Percentiles rank a stretch among this genome's conserved stretches.
phyloP scores from a whole-genome alignment of 306 rosid genomes.

The Vigna unguiculata region DNA sequence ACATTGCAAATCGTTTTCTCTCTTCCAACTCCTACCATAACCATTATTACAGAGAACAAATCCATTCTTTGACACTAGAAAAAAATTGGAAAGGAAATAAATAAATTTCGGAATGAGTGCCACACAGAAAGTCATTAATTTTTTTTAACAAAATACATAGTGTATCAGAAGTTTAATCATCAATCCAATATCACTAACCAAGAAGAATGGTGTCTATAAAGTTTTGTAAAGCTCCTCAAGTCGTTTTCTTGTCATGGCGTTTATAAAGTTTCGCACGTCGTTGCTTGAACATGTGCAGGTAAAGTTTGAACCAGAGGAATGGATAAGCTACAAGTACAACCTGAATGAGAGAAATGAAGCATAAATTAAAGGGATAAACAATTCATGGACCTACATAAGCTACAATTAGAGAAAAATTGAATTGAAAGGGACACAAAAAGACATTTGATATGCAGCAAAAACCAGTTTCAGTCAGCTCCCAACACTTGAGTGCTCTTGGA shows the following conservation, averaged over 20 bases:
- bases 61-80: constrained; percentile 19
- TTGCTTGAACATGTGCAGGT: constrained; percentile 90
- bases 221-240: constrained; percentile 57
- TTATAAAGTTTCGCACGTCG: constrained; percentile 74
- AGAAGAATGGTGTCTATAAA: constrained; percentile 47
- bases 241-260: constrained; percentile 58
- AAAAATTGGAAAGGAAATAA: constrained; percentile 25
- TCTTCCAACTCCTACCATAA: constrained; percentile 8
- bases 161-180: constrained; percentile 18
- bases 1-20: neutral
- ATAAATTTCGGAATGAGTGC: constrained; percentile 42
- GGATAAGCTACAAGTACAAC: constrained; percentile 75
- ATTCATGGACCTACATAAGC: neutral
- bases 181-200: constrained; percentile 20
- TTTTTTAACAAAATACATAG: neutral
- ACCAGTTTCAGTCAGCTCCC: constrained; percentile 32
- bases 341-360: constrained; percentile 54
- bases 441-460: constrained; percentile 30
- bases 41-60: constrained; percentile 24
- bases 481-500: neutral
- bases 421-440: neutral
- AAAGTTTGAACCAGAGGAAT: constrained; percentile 79
- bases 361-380: constrained; percentile 25
- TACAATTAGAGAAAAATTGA: constrained; percentile 13
- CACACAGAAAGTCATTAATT: constrained; percentile 14